These are phyloP conservation scores for Penicillium angulare DNA, from an alignment of 495 filamentous ascomycete species.

Conservation along the genomic window DNA sequence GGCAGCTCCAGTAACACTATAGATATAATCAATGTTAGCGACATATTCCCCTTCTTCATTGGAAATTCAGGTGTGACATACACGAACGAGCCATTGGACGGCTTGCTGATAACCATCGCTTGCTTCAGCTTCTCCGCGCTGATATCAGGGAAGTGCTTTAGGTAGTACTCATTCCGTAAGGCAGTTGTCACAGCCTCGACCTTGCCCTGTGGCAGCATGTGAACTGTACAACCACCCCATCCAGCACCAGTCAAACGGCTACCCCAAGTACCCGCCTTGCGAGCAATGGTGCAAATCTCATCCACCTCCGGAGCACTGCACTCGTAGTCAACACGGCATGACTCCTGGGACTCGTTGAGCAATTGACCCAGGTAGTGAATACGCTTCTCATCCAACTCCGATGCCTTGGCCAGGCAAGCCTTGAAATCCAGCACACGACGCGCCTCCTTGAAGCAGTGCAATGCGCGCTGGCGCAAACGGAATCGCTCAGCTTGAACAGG, in stretches of 20 bases:
- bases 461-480: constrained; percentile 77
- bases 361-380: constrained; percentile 74
- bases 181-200: constrained; percentile 77
- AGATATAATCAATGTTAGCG: constrained; percentile 8
- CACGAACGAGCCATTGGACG: constrained; percentile 53
- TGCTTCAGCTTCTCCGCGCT: constrained; percentile 68
- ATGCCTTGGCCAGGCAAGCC: constrained; percentile 57
- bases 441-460: constrained; percentile 90
- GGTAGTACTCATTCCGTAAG: constrained; percentile 80
- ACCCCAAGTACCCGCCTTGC: constrained; percentile 75
- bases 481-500: constrained; percentile 87
- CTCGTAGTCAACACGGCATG: constrained; percentile 80
- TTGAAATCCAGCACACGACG: constrained; percentile 83
- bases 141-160: constrained; percentile 65
- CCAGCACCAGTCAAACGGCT: constrained; percentile 89
- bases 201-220: constrained; percentile 83
- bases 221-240: constrained; percentile 95
- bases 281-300: constrained; percentile 76
- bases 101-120: constrained; percentile 88
- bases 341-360: constrained; percentile 85
- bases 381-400: constrained; percentile 54
- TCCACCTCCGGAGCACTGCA: constrained; percentile 91
- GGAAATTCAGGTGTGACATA: constrained; percentile 21
- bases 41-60: not conserved
- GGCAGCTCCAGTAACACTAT: constrained; percentile 42